phyloP scores from a whole-genome alignment of 306 rosid genomes.

The Comarum palustre region DNA sequence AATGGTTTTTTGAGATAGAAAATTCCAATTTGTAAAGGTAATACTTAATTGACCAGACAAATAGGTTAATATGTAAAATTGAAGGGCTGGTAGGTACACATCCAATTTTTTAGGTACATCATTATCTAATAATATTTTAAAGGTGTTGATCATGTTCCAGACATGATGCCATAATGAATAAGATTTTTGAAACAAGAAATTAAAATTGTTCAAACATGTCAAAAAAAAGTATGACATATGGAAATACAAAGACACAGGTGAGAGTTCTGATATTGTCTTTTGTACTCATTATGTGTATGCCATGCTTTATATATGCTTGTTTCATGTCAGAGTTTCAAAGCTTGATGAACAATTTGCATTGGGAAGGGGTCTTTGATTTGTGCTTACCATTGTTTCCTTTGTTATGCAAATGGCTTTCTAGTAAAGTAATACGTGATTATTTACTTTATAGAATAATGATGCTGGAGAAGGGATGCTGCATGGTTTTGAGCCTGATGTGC shows the following conservation, averaged over 20 bases:
- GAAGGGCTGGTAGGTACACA: background rate
- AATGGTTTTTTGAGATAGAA: background rate
- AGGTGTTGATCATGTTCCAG: background rate
- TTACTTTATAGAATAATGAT: conserved; percentile 47
- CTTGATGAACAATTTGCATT: background rate
- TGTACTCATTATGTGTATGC: background rate
- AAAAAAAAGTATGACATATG: background rate
- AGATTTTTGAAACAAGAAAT: background rate
- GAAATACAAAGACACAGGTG: background rate
- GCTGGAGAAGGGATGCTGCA: conserved; percentile 47
- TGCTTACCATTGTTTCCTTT: conserved; percentile 6
- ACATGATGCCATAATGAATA: background rate
- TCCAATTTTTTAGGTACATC: background rate
- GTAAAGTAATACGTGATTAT: conserved; percentile 22
- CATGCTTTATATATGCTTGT: background rate
- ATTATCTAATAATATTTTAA: too few species aligned
- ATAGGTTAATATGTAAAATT: background rate
- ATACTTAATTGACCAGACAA: background rate
- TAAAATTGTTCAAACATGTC: background rate
- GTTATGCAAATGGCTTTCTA: conserved; percentile 20
- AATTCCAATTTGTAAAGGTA: background rate
- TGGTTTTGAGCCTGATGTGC: conserved; percentile 57
- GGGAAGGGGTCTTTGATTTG: background rate
- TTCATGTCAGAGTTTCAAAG: background rate
- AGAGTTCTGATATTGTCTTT: background rate